Evolutionary conservation across 2,329 filamentous ascomycete species (phyloP).

Genomic region (Arthrobotrys iridis): DNA sequence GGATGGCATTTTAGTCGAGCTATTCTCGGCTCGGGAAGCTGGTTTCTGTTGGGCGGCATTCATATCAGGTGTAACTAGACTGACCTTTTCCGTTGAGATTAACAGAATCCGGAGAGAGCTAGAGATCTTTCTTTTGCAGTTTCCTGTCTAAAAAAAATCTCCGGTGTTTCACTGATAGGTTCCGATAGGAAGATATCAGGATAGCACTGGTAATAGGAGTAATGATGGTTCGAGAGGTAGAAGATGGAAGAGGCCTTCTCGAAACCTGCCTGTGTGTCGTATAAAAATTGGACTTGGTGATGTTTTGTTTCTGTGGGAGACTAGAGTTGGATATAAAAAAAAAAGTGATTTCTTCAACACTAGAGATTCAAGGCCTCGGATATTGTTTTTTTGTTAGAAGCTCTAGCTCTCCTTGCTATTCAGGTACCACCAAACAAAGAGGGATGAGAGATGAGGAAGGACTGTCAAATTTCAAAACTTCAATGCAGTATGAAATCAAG

Average conservation of each 20-base stretch:
- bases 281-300: slow-evolving; percentile 19
- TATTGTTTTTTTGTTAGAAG: not conserved
- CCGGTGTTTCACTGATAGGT: not conserved
- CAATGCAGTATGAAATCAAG: not conserved
- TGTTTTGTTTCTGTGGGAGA: slow-evolving; percentile 13
- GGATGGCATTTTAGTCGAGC: slow-evolving; percentile 5
- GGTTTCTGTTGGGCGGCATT: not conserved
- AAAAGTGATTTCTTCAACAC: slow-evolving; percentile 43
- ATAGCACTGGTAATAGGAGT: not conserved
- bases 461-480: slow-evolving; percentile 14
- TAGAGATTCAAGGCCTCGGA: not conserved
- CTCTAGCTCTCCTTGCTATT: slow-evolving; percentile 6
- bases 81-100: not conserved
- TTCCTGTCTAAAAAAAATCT: slow-evolving; percentile 43
- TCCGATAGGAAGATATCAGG: not conserved
- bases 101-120: not conserved
- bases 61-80: slow-evolving; percentile 16
- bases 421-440: not conserved
- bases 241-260: not conserved
- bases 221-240: not conserved
- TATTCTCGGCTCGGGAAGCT: slow-evolving; percentile 10
- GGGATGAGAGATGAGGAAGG: no score
- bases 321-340: slow-evolving; percentile 47
- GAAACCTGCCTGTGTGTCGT: slow-evolving; percentile 2
- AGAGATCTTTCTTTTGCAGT: slow-evolving; percentile 25